Evolutionary conservation across 306 rosid genomes (phyloP), one percentile per base, ranked within the genome.

Genomic region (Rosa rugosa): DNA sequence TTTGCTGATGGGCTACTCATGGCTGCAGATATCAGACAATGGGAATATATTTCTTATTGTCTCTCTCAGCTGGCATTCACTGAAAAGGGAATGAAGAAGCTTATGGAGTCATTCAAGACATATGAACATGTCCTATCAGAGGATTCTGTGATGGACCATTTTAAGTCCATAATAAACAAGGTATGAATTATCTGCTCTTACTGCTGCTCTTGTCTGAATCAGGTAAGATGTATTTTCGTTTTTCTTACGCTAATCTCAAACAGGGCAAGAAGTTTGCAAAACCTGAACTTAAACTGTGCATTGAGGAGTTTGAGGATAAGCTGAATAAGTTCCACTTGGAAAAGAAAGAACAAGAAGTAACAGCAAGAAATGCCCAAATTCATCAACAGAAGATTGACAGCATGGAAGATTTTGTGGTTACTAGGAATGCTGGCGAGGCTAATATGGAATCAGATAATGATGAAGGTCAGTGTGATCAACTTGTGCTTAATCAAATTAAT

Each of bases 291-390:
- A 95, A 90, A 81, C 70, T 79, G 63, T 91, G 89, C 84, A 79
- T 95, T 45, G 99, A 92, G 81, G 99, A 95, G 86, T 95, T 95
- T 81, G 99, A 95, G 89, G 99, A 95, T 47, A 92, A 91, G 84
- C 84, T 95, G 65, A 90, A 87, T 65, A 92, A 90, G 87, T 86
- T 89, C 75, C 99, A 94, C 72, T 8, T 44, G 84, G 97, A 92
- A 76, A 91, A 87, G 84, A 95, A 95, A 84, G 97, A 95, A 53
- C 99, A 88, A 76, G 97, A 92, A 87, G 82, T 38, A 68, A 91
- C 95, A 54, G 90, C 97, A 65, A 88, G 87, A 85, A 91, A 91
- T 83, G 99, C 99, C 69, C 85, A 85, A 81, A 84, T 87, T 47
- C 97, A 94, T 87, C 92, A 89, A 47, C 86, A 81, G 78, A 92